phyloP scores from a whole-genome alignment of 306 rosid species.

The Styphnolobium japonicum region DNA sequence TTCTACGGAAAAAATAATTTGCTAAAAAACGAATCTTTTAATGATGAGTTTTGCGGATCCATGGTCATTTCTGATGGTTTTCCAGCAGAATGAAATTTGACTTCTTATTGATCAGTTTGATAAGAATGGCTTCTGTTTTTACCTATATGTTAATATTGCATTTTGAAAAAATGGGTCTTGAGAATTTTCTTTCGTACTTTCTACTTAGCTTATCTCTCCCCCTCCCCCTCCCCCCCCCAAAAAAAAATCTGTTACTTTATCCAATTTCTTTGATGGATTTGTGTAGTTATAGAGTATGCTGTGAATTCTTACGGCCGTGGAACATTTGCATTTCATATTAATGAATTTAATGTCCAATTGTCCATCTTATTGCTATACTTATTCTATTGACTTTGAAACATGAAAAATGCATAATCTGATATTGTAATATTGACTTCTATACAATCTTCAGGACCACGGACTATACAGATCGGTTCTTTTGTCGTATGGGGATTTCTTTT shows the following conservation, averaged over 20 bases:
- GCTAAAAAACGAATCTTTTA: conserved; percentile 4
- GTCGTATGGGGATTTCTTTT: conserved; percentile 71
- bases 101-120: neutral
- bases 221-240: too few relatives aligned
- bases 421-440: conserved; percentile 12
- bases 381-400: neutral
- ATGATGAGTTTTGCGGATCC: conserved; percentile 31
- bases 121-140: neutral
- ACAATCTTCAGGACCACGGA: conserved; percentile 42
- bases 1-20: neutral
- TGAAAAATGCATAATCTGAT: conserved; percentile 15
- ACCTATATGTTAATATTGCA: neutral
- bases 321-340: neutral
- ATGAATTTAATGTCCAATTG: too few relatives aligned
- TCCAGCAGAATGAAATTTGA: neutral
- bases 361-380: neutral
- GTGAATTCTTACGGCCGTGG: neutral
- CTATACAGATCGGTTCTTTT: neutral
- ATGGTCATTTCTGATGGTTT: neutral
- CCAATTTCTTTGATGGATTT: neutral
- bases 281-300: conserved; percentile 3
- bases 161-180: conserved; percentile 1
- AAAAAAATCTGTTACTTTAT: neutral
- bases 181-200: neutral
- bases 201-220: too few relatives aligned